Percentiles rank a stretch among this genome's conserved stretches.
Conservation (phyloP, 2,329 filamentous ascomycete species). For the Penicillium sp. region DNA sequence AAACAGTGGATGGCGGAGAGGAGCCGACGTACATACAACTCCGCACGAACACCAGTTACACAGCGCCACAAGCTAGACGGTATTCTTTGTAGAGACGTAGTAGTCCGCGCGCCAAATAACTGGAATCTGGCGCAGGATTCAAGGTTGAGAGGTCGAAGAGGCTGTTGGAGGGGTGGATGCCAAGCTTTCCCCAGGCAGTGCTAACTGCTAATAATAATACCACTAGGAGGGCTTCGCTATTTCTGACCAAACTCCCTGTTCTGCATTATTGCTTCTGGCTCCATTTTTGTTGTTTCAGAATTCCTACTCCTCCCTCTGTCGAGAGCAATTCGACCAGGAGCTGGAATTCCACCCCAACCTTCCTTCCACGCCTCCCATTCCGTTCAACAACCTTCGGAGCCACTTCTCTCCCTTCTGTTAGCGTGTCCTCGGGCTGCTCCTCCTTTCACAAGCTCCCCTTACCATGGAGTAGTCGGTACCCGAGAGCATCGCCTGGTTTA, state of each 20-base stretch:
- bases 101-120: neutral
- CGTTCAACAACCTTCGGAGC: constrained; percentile 14
- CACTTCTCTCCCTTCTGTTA: constrained; percentile 17
- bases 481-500: constrained; percentile 13
- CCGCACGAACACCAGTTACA: neutral
- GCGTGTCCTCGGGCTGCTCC: constrained; percentile 10
- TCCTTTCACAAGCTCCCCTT: constrained; percentile 13
- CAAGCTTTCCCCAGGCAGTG: constrained; percentile 16
- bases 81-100: neutral
- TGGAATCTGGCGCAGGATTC: neutral
- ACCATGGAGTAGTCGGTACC: constrained; percentile 24
- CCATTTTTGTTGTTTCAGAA: constrained; percentile 16
- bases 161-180: neutral
- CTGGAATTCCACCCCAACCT: constrained; percentile 21
- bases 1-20: neutral
- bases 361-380: constrained; percentile 4
- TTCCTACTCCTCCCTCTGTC: constrained; percentile 15
- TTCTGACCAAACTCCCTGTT: neutral
- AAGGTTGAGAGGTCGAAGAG: neutral
- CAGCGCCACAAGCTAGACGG: neutral
- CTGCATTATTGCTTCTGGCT: constrained; percentile 10
- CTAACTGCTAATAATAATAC: constrained; percentile 3
- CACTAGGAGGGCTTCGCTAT: neutral
- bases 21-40: neutral
- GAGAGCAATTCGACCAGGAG: constrained; percentile 8